Conservation (phyloP, 192 early-diverging fungal species). For the Coemansia sp. region DNA sequence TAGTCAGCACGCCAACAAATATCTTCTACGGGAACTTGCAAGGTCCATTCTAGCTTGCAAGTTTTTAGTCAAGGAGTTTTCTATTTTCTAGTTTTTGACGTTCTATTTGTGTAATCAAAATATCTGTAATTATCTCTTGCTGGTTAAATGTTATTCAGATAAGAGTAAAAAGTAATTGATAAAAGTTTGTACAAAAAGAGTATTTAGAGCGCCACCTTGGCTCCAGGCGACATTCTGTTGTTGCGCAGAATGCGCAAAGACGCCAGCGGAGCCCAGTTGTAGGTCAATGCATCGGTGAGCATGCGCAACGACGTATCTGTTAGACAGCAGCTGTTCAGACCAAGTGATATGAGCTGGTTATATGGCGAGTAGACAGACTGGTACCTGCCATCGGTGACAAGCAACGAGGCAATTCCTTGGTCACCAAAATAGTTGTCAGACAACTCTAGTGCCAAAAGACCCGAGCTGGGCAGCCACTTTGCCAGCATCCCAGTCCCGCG, state of each 20-base stretch:
- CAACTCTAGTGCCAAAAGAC: slow-evolving; percentile 30
- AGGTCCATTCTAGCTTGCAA: not conserved
- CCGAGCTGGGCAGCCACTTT: slow-evolving; percentile 41
- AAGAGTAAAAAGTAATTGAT: too few relatives aligned
- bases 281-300: slow-evolving; percentile 28
- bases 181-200: slow-evolving; percentile 16
- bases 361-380: not conserved
- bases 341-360: slow-evolving; percentile 31
- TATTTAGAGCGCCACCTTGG: slow-evolving; percentile 21
- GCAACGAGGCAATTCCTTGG: slow-evolving; percentile 38
- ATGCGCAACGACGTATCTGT: slow-evolving; percentile 44
- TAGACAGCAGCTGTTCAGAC: slow-evolving; percentile 50
- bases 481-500: slow-evolving; percentile 37
- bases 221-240: slow-evolving; percentile 41
- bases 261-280: slow-evolving; percentile 43
- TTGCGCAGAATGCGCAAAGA: slow-evolving; percentile 48
- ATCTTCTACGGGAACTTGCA: not conserved
- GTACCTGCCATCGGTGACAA: slow-evolving; percentile 10
- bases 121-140: not conserved
- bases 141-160: not conserved
- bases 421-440: slow-evolving; percentile 55
- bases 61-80: too few relatives aligned
- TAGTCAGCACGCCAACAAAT: slow-evolving; percentile 10
- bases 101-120: slow-evolving; percentile 3
- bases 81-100: slow-evolving; percentile 1